A percentile compares a stretch with the other conserved stretches of the same genome.
Conservation (phyloP, 371 early-diverging fungal genomes). For the Mucor velutinosus region DNA sequence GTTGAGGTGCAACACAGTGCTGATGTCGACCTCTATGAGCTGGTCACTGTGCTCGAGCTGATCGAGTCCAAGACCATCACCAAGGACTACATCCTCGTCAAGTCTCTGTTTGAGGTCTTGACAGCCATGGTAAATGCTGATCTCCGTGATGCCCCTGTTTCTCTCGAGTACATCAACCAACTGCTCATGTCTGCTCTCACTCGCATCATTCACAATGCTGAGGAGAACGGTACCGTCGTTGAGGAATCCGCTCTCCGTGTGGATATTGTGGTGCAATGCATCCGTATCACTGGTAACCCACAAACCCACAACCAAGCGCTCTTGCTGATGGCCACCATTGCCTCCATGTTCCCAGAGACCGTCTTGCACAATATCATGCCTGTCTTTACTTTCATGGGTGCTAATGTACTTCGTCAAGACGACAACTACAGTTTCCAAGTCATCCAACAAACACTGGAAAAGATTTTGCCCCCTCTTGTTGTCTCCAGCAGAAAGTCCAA, state of each 20-base stretch:
- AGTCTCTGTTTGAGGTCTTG: constrained; percentile 77
- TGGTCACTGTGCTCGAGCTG: constrained; percentile 71
- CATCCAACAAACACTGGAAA: constrained; percentile 86
- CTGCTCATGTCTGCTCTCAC: constrained; percentile 77
- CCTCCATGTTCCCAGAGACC: constrained; percentile 77
- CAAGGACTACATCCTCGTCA: constrained; percentile 53
- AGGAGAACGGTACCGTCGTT: constrained; percentile 42
- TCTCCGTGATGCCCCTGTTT: constrained; percentile 55
- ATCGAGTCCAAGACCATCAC: constrained; percentile 63
- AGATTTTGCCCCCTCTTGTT: constrained; percentile 86
- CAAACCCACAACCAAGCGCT: constrained; percentile 93
- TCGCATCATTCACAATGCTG: constrained; percentile 63
- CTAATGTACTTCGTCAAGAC: constrained; percentile 90
- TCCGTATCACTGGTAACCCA: constrained; percentile 91
- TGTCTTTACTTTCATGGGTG: constrained; percentile 98
- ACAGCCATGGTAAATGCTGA: constrained; percentile 68
- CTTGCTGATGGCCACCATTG: constrained; percentile 87
- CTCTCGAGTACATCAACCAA: constrained; percentile 89
- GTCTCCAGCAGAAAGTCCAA: constrained; percentile 56
- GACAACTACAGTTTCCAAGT: constrained; percentile 96
- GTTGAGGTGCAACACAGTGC: constrained; percentile 19
- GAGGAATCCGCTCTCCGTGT: constrained; percentile 67
- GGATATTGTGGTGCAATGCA: constrained; percentile 87
- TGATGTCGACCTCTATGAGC: constrained; percentile 53
- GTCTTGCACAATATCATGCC: constrained; percentile 95